Percentiles rank a stretch among this genome's conserved stretches.
phyloP scores from a whole-genome alignment of 1,139 yeast species.

The Suhomyces taliae region DNA sequence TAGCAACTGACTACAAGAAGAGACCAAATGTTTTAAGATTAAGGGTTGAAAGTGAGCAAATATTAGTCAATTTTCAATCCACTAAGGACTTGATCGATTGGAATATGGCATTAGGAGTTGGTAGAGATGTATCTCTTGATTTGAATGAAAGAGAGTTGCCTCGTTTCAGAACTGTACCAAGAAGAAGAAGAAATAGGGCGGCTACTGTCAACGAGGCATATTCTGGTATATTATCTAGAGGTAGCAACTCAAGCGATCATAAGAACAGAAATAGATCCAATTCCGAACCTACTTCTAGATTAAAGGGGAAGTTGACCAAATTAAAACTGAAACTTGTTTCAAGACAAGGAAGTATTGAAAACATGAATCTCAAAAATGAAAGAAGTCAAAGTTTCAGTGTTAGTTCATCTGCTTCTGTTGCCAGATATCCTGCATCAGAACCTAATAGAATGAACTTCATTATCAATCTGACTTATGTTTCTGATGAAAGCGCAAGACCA shows the following conservation, averaged over 20 bases:
- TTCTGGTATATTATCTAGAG: constrained; percentile 1
- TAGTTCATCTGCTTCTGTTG: neutral
- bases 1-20: constrained; percentile 70
- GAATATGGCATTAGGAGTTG: constrained; percentile 59
- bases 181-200: constrained; percentile 45
- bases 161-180: constrained; percentile 69
- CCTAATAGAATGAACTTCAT: constrained; percentile 9
- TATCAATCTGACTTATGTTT: neutral
- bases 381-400: constrained; percentile 5
- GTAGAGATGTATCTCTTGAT: constrained; percentile 66
- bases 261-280: constrained; percentile 18
- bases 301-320: constrained; percentile 23
- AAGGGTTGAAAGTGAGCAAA: constrained; percentile 68
- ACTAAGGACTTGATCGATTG: constrained; percentile 64
- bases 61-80: constrained; percentile 54
- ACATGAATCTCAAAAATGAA: neutral
- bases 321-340: constrained; percentile 17
- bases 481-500: constrained; percentile 1
- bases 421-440: constrained; percentile 8
- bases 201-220: neutral
- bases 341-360: neutral
- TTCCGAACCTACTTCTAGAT: constrained; percentile 15
- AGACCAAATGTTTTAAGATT: constrained; percentile 57
- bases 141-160: constrained; percentile 61
- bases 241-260: neutral